Conservation (phyloP, 169 alveolate species). For the Neospora caninum region DNA sequence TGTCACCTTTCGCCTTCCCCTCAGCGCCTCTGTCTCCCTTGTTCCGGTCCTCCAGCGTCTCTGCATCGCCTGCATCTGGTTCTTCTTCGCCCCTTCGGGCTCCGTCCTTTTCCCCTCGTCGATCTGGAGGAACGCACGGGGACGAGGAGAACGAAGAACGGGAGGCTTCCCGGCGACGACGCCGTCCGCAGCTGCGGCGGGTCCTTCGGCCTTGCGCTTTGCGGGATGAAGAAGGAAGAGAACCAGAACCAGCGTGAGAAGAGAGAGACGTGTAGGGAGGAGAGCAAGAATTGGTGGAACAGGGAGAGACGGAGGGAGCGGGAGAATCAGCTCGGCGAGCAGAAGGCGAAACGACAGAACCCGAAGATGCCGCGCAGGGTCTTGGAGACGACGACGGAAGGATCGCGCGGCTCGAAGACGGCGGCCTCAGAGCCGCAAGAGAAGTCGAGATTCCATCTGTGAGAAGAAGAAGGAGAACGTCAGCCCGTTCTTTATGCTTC, state of each 20-base stretch:
- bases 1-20: not conserved
- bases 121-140: not conserved
- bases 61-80: not conserved
- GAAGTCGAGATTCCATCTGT: not conserved
- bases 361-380: not conserved
- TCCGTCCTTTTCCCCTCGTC: not conserved
- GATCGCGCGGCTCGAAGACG: not conserved
- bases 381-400: not conserved
- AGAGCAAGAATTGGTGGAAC: not conserved
- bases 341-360: not conserved
- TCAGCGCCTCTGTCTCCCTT: too few relatives aligned
- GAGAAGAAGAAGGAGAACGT: constrained; percentile 12
- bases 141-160: not conserved
- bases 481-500: not conserved
- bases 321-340: not conserved
- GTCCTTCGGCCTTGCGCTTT: not conserved
- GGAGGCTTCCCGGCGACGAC: not conserved
- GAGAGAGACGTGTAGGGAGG: not conserved
- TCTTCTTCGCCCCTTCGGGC: not conserved
- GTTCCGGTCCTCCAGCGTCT: not conserved
- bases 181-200: not conserved
- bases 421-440: constrained; percentile 29
- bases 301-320: not conserved
- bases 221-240: not conserved
- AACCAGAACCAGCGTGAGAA: not conserved